Conservation (phyloP, 2,329 filamentous ascomycete species). For the Septoria linicola region DNA sequence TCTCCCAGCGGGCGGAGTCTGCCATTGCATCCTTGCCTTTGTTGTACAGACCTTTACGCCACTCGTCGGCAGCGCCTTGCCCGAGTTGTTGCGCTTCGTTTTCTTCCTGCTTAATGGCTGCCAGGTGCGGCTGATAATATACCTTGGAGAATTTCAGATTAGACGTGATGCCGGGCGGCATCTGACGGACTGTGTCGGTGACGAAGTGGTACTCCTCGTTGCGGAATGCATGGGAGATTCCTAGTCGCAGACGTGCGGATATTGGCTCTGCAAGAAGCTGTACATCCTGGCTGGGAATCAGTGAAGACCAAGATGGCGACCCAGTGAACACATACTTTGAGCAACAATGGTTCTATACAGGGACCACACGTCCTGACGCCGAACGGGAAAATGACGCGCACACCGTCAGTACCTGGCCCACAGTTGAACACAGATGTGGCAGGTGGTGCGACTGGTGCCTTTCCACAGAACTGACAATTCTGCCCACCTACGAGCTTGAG, state of each 20-base stretch:
- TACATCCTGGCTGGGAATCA: constrained; percentile 57
- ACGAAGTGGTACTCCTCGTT: constrained; percentile 63
- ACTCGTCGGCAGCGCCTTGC: constrained; percentile 69
- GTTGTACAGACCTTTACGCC: constrained; percentile 70
- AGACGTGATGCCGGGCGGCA: constrained; percentile 47
- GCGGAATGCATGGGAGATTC: constrained; percentile 67
- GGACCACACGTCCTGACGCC: constrained; percentile 63
- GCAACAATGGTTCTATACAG: constrained; percentile 61
- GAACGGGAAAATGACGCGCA: constrained; percentile 71
- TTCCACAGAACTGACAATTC: constrained; percentile 68
- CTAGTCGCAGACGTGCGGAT: constrained; percentile 61
- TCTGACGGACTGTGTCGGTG: constrained; percentile 56
- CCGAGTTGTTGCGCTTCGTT: constrained; percentile 64
- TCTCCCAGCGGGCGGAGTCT: constrained; percentile 70
- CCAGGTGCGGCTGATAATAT: constrained; percentile 63
- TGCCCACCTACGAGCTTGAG: constrained; percentile 66
- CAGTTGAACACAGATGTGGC: constrained; percentile 52
- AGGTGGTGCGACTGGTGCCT: constrained; percentile 34
- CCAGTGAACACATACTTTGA: constrained; percentile 59
- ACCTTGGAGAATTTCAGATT: constrained; percentile 61
- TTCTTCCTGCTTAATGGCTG: constrained; percentile 62
- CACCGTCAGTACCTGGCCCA: constrained; percentile 61
- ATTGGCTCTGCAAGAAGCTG: constrained; percentile 63
- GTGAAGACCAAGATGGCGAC: neutral
- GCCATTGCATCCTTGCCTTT: constrained; percentile 61